Evolutionary conservation across 768 basidiomycete genomes (phyloP).

Genomic region (Hirschioporus abietinus): DNA sequence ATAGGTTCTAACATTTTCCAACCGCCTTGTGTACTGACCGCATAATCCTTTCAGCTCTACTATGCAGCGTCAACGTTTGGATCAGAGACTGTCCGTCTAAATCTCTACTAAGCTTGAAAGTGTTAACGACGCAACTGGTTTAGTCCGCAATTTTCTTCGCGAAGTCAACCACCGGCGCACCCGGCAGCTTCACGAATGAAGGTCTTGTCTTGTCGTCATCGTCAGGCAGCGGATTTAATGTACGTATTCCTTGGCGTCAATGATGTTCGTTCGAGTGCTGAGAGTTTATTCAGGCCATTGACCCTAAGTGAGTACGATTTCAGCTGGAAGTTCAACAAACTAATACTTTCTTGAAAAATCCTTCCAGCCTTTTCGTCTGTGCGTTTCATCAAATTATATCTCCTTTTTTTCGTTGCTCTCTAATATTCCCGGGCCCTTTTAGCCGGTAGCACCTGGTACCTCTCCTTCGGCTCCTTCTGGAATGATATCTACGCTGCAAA

Average conservation of each 20-base stretch:
- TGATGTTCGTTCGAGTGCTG: neutral
- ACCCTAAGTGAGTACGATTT: conserved; percentile 38
- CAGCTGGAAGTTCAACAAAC: neutral
- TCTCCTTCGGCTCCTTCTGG: conserved; percentile 53
- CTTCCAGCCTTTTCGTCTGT: conserved; percentile 25
- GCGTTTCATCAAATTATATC: conserved; percentile 14
- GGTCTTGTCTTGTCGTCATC: conserved; percentile 44
- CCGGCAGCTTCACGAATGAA: conserved; percentile 32
- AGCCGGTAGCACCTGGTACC: conserved; percentile 41
- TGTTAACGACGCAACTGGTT: neutral
- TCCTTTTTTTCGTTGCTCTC: neutral
- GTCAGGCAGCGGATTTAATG: conserved; percentile 34
- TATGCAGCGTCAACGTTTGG: conserved; percentile 53
- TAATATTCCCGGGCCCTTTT: conserved; percentile 4
- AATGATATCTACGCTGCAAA: conserved; percentile 44
- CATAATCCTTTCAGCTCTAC: conserved; percentile 35
- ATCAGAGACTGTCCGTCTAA: conserved; percentile 37
- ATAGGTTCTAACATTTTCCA: neutral
- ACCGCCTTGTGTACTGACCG: conserved; percentile 8
- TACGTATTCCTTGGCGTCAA: conserved; percentile 14
- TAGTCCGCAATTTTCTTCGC: conserved; percentile 52
- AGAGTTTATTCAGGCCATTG: conserved; percentile 36
- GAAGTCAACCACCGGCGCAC: conserved; percentile 39
- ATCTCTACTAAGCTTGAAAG: neutral
- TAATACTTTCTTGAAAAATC: neutral